Evolutionary conservation across 1,284 basidiomycete species (phyloP).

Genomic region (Schizophyllum amplum): DNA sequence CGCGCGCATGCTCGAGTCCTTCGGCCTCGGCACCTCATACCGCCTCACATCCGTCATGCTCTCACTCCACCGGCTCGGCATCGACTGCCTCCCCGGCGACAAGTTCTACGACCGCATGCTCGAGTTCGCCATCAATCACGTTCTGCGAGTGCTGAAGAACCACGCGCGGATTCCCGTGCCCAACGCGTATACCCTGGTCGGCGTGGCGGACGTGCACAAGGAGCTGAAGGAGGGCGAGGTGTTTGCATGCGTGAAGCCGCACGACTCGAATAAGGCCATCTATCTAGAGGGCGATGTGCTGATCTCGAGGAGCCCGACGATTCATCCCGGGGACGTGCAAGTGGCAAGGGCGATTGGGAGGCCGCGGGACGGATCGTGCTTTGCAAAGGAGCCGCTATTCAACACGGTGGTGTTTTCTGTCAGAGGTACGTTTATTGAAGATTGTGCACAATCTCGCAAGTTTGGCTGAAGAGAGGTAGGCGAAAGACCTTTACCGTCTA

Average conservation of each 20-base stretch:
- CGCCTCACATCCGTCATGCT: conserved; percentile 30
- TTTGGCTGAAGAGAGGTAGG: conserved; percentile 26
- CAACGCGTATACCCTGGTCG: conserved; percentile 55
- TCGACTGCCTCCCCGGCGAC: conserved; percentile 25
- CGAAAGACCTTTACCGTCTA: conserved; percentile 47
- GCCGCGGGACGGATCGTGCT: conserved; percentile 44
- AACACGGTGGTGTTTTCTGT: conserved; percentile 49
- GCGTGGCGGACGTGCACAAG: conserved; percentile 54
- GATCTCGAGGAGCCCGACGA: conserved; percentile 56
- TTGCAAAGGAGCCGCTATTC: conserved; percentile 38
- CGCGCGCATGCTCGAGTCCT: conserved; percentile 36
- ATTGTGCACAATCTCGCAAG: not conserved
- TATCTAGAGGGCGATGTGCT: conserved; percentile 50
- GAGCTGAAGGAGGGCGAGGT: conserved; percentile 44
- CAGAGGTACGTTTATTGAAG: conserved; percentile 44
- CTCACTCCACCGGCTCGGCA: conserved; percentile 24
- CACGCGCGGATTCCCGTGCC: conserved; percentile 61
- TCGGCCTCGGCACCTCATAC: conserved; percentile 34
- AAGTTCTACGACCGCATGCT: conserved; percentile 47
- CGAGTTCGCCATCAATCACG: conserved; percentile 46
- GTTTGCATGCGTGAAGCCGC: conserved; percentile 45
- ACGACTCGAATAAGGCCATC: conserved; percentile 23
- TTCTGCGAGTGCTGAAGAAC: conserved; percentile 60
- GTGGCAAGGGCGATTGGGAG: conserved; percentile 49
- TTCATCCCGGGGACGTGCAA: conserved; percentile 64